Base-by-base conservation (phyloP, 495 filamentous ascomycete genomes). In the Cairneyella variabilis region DNA sequence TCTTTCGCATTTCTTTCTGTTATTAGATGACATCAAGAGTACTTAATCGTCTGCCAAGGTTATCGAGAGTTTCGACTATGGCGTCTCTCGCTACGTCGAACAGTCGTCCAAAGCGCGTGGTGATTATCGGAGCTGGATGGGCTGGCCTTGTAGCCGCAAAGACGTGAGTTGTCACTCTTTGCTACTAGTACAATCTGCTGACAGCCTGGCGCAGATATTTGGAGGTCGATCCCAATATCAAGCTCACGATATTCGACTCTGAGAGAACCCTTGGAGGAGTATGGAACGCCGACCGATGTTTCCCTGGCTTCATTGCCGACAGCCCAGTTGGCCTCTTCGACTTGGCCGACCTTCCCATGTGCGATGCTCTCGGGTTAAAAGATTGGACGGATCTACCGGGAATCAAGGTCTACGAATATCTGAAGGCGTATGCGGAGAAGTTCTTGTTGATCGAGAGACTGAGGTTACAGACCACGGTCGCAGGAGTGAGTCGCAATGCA, bases 251-350 rank as follows among this genome's bases (percentile, higher is more conserved):
- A 25, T 56, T 85, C 26, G 77, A 83, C 48, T 54, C 69, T 0
- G 58, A 71, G 6, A 37, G 57, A 8, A 68, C 65, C 0, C 54
- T 76, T n/a, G 77, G 77, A 1, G 77, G 77, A 3, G 74, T 72
- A 0, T 81, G 77, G 77, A 66, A 70, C 42, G 59, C 69, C 36
- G 63, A 74, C 18, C 65, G 74, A 27, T 53, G 78, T 17, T 78
- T 79, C 55, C 73, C 75, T 5, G 73, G 59, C 5, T 61, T 77
- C 25, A 57, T 68, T 11, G 67, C 72, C 2, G 69, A 77, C 37
- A 69, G 69, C 44, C 60, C 62, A 16, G 38, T 62, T 30, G 73
- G 71, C 17, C 62, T 61, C 8, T 72, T 72, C 47, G 68, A 75
- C n/a, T 62, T 64, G 12, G 63, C 67, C 2, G 63, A 66, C 23